These are phyloP conservation scores for Penicillium simplicissimum DNA, from an alignment of 495 filamentous ascomycete species.

Conservation along the genomic window DNA sequence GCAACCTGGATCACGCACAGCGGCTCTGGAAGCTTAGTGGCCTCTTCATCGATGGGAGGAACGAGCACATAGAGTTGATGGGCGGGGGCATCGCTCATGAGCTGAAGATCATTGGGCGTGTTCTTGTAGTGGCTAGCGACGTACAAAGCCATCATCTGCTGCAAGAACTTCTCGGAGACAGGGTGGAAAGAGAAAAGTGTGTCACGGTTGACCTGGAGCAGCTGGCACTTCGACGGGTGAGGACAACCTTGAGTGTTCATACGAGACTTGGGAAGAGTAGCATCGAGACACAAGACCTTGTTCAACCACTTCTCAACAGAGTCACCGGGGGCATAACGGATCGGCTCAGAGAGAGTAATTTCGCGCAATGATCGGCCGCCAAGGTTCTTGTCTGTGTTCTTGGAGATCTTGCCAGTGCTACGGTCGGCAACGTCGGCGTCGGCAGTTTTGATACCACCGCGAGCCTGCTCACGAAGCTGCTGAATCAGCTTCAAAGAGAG, in stretches of 20 bases:
- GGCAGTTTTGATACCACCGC: constrained; percentile 53
- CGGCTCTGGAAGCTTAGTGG: constrained; percentile 82
- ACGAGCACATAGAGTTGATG: constrained; percentile 96
- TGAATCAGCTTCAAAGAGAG: constrained; percentile 96
- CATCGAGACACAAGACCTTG: constrained; percentile 89
- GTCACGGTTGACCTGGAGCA: constrained; percentile 93
- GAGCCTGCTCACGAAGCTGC: constrained; percentile 91
- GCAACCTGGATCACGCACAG: constrained; percentile 94
- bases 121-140: constrained; percentile 99
- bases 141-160: constrained; percentile 97
- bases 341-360: constrained; percentile 89
- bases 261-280: constrained; percentile 77
- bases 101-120: constrained; percentile 93
- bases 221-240: constrained; percentile 84
- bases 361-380: constrained; percentile 84
- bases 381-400: constrained; percentile 59
- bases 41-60: constrained; percentile 77
- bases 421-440: constrained; percentile 73
- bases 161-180: constrained; percentile 94
- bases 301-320: constrained; percentile 96
- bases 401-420: constrained; percentile 65
- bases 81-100: constrained; percentile 96
- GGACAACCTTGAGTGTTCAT: constrained; percentile 78
- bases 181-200: constrained; percentile 98
- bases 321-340: constrained; percentile 90